phyloP scores from a whole-genome alignment of 2,329 filamentous ascomycete genomes.

The Stromatinia cepivora region DNA sequence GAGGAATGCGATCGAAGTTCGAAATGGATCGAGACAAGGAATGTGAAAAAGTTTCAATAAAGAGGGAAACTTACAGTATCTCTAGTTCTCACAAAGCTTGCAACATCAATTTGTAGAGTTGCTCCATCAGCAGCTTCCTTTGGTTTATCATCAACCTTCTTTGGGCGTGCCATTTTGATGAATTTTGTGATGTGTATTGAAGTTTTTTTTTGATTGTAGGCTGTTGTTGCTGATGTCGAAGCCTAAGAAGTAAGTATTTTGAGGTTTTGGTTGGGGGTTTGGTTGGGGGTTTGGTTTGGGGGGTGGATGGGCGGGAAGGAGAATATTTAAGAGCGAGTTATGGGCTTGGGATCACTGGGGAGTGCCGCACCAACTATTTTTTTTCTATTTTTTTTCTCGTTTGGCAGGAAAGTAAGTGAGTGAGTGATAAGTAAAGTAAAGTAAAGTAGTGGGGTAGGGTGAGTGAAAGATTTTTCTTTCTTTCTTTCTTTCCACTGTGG shows the following conservation, averaged over 20 bases:
- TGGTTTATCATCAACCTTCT: constrained; percentile 43
- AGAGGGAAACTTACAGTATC: constrained; percentile 62
- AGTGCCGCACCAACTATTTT: constrained; percentile 1
- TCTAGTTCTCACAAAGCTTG: constrained; percentile 76
- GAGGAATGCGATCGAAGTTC: constrained; percentile 27
- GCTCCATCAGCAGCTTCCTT: constrained; percentile 30
- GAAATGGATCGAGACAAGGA: constrained; percentile 24
- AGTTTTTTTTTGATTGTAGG: not conserved
- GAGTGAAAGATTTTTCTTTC: not conserved
- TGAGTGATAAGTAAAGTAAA: not conserved
- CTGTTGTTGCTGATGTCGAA: constrained; percentile 8
- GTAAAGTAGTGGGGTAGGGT: not conserved
- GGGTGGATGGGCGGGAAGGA: not conserved
- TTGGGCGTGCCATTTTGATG: constrained; percentile 44
- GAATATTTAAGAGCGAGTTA: not conserved
- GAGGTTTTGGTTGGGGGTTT: not conserved
- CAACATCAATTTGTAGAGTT: constrained; percentile 58
- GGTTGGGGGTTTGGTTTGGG: not conserved
- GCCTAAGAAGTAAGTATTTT: not conserved
- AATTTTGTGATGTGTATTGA: not conserved
- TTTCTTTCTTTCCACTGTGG: not conserved
- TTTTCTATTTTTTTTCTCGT: not conserved
- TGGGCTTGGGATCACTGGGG: constrained; percentile 12
- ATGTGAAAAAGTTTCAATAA: constrained; percentile 18
- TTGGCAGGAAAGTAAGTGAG: not conserved